Percentiles rank a stretch among this genome's conserved stretches.
Evolutionary conservation across 176 grass and related monocot genomes (phyloP).

Genomic region (Carex myosuroides): DNA sequence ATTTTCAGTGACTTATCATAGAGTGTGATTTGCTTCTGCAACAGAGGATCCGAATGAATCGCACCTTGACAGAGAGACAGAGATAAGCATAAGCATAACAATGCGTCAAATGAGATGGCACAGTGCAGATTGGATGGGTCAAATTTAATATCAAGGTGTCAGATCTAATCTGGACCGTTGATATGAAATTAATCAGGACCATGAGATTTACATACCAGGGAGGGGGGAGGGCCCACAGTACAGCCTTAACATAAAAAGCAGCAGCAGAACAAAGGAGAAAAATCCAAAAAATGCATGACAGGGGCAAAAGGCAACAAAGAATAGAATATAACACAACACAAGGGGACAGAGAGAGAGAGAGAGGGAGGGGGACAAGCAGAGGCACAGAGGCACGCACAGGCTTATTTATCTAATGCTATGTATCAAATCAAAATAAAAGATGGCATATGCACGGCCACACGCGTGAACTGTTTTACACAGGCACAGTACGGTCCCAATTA

Average conservation of each 20-base stretch:
- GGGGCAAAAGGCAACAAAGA: constrained; percentile 1
- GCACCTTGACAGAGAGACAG: not conserved
- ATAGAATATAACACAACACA: not conserved
- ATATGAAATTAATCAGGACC: not conserved
- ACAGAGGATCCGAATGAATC: not conserved
- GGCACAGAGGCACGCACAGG: not conserved
- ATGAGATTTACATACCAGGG: not conserved
- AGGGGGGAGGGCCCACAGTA: not conserved
- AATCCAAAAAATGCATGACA: not conserved
- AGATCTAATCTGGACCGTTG: not conserved
- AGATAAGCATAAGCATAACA: not conserved
- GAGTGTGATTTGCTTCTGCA: not conserved
- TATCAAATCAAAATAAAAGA: not conserved
- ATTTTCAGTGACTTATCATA: not conserved
- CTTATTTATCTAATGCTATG: not conserved
- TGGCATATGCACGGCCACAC: not conserved
- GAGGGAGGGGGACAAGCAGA: not conserved
- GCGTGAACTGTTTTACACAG: constrained; percentile 1
- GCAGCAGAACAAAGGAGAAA: not conserved
- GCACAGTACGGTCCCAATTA: not conserved
- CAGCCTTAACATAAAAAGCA: not conserved
- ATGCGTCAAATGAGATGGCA: not conserved
- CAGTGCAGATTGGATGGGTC: not conserved
- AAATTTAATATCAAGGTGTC: not conserved
- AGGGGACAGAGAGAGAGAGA: not conserved